Conservation (phyloP, 805 yeast species). For the Candida argentea region DNA sequence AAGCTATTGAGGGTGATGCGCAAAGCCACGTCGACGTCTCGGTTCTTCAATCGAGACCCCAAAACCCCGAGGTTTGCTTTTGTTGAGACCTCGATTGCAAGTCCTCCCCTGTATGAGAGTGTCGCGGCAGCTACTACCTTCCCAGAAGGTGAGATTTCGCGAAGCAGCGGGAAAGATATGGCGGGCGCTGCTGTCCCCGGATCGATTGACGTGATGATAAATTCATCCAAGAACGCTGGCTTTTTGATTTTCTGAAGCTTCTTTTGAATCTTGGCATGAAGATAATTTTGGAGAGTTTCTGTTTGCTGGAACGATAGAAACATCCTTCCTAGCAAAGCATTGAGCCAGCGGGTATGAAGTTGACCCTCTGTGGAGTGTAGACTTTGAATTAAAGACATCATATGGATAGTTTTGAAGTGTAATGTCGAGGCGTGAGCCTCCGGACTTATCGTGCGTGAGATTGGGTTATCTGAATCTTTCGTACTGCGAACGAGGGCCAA, state of each 20-base stretch:
- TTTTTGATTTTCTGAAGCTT: slow-evolving; percentile 71
- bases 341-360: slow-evolving; percentile 79
- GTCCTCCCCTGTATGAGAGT: slow-evolving; percentile 64
- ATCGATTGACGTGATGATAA: slow-evolving; percentile 59
- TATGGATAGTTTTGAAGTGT: slow-evolving; percentile 60
- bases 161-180: slow-evolving; percentile 60
- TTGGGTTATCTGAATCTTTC: slow-evolving; percentile 6
- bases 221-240: slow-evolving; percentile 82
- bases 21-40: slow-evolving; percentile 67
- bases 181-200: slow-evolving; percentile 79
- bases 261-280: slow-evolving; percentile 51
- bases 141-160: slow-evolving; percentile 74
- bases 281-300: slow-evolving; percentile 45
- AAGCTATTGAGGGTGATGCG: slow-evolving; percentile 58
- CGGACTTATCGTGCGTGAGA: slow-evolving; percentile 29
- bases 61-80: slow-evolving; percentile 65
- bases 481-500: slow-evolving; percentile 76
- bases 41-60: slow-evolving; percentile 63
- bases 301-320: slow-evolving; percentile 73
- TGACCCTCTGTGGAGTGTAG: slow-evolving; percentile 79
- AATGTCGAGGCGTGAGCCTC: slow-evolving; percentile 58
- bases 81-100: slow-evolving; percentile 70
- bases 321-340: slow-evolving; percentile 76
- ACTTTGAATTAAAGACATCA: slow-evolving; percentile 64
- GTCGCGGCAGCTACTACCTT: slow-evolving; percentile 50